phyloP scores from a whole-genome alignment of 805 yeast species.

The Candida arabinofermentans region DNA sequence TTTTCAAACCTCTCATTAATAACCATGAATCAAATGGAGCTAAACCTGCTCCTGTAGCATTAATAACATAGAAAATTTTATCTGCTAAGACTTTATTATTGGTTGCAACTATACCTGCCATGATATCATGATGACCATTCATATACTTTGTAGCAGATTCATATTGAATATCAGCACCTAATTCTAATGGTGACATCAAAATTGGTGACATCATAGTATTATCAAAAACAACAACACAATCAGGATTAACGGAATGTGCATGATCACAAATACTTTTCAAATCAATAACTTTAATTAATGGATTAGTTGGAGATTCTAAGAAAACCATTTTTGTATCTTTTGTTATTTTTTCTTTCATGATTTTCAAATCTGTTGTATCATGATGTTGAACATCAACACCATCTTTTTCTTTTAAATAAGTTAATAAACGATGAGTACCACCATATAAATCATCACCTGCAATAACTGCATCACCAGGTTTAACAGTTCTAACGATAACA shows the following conservation, averaged over 20 bases:
- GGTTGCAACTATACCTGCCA: constrained; percentile 91
- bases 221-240: constrained; percentile 76
- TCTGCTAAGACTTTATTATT: constrained; percentile 62
- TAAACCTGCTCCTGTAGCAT: constrained; percentile 87
- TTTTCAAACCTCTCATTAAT: constrained; percentile 81
- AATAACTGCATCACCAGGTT: constrained; percentile 84
- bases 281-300: constrained; percentile 84
- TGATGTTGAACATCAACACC: constrained; percentile 67
- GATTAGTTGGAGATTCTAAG: constrained; percentile 91
- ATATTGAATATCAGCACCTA: constrained; percentile 87
- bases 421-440: constrained; percentile 83
- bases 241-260: constrained; percentile 66
- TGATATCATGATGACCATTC: constrained; percentile 93
- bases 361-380: constrained; percentile 72
- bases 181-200: constrained; percentile 76
- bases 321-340: constrained; percentile 69
- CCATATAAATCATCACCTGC: constrained; percentile 96
- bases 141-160: constrained; percentile 92
- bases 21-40: constrained; percentile 94
- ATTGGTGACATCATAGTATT: constrained; percentile 97
- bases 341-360: constrained; percentile 54
- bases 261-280: constrained; percentile 59
- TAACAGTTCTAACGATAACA: constrained; percentile 68
- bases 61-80: constrained; percentile 68
- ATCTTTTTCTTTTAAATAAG: constrained; percentile 60